Base-by-base conservation (phyloP, 306 rosid genomes). In the Luffa acutangula region DNA sequence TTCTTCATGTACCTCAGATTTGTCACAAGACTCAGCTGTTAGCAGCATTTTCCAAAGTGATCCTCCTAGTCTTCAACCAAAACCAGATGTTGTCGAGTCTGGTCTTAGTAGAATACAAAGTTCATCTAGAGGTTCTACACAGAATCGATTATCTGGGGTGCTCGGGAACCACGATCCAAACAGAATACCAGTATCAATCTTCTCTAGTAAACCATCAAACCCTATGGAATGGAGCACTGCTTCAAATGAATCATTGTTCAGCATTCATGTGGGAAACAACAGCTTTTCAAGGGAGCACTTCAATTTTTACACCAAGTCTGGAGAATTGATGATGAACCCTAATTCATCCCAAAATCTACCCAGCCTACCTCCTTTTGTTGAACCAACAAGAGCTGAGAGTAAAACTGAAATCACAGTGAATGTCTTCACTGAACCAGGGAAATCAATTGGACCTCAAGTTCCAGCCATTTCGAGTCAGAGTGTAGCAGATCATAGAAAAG, bases 221-320 rank as follows among this genome's bases (percentile, higher is more conserved):
- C 82, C 82, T 2, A 79, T 8, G 65, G 82, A 79, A 65, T 79
- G 82, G 82, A 79, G 82, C 58, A 46, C 73, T 17, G 82, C 82
- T 53, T 79, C 82, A 25, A 79, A 51, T 37, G 82, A 79, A 79
- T 79, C 82, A 18, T 67, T 79, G 37, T 79, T 79, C 54, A 79
- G 82, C 20, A 79, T 79, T 67, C 82, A 79, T 25, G 59, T 79
- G 77, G 82, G 82, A 67, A 79, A 79, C 77, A 66, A 2, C 54
- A 79, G 82, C 77, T 79, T 66, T 69, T 79, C 82, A 20, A 79
- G 77, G 60, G 82, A 79, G 34, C 67, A 79, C 53, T 79, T 79
- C 54, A 65, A 51, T 67, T 53, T 79, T 31, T 20, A 13, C 2
- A 79, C 37, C 45, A 79, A 63, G 65, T 79, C 82, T 25, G 82